Percentiles rank a stretch among this genome's conserved stretches.
These are phyloP conservation scores for Proliferodiscus dingleyae DNA, from an alignment of 2,329 filamentous ascomycete species.

Conservation along the genomic window DNA sequence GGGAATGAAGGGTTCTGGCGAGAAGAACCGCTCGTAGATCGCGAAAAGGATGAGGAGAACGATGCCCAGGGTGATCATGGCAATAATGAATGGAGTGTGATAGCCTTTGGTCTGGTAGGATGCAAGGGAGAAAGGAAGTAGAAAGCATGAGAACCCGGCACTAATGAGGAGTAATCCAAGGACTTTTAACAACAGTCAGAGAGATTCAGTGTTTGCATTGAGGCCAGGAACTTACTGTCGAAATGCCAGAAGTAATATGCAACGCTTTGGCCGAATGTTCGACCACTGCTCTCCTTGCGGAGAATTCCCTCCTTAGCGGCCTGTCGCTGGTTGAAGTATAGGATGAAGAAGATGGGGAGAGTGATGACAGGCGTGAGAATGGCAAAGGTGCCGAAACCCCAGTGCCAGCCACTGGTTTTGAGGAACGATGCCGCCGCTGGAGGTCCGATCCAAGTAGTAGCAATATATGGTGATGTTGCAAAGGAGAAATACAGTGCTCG, in stretches of 20 bases:
- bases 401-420: slow-evolving; percentile 54
- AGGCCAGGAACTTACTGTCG: slow-evolving; percentile 37
- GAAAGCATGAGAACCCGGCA: slow-evolving; percentile 56
- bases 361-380: slow-evolving; percentile 59
- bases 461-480: slow-evolving; percentile 43
- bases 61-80: slow-evolving; percentile 53
- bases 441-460: slow-evolving; percentile 59
- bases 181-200: slow-evolving; percentile 27
- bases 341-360: slow-evolving; percentile 54
- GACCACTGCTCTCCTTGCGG: slow-evolving; percentile 35
- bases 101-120: slow-evolving; percentile 27
- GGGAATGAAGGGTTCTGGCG: slow-evolving; percentile 52
- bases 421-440: slow-evolving; percentile 52
- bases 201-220: background rate
- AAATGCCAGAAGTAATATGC: slow-evolving; percentile 56
- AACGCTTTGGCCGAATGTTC: slow-evolving; percentile 44
- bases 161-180: slow-evolving; percentile 57
- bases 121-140: slow-evolving; percentile 63
- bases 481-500: slow-evolving; percentile 37
- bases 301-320: slow-evolving; percentile 50
- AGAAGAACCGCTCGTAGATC: slow-evolving; percentile 53
- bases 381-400: slow-evolving; percentile 63
- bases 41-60: slow-evolving; percentile 51
- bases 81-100: slow-evolving; percentile 36
- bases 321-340: slow-evolving; percentile 50